Percentiles rank a stretch among this genome's conserved stretches.
phyloP scores from a whole-genome alignment of 2,329 filamentous ascomycete genomes.

The Trichoderma oligosporum region DNA sequence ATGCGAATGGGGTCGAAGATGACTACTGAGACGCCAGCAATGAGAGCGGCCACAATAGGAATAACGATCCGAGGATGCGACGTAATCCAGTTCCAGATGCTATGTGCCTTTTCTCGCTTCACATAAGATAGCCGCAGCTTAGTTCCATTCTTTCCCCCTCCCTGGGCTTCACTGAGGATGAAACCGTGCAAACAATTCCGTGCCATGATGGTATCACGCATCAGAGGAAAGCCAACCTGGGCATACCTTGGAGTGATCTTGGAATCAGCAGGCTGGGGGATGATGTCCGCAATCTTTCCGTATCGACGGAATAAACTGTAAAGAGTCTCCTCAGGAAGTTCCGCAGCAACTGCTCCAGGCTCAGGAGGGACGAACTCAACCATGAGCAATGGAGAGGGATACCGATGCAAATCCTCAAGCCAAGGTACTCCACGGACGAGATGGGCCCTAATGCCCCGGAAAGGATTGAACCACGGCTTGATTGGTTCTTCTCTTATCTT shows the following conservation, averaged over 20 bases:
- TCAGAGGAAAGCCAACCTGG: slow-evolving; percentile 68
- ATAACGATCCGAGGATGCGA: slow-evolving; percentile 86
- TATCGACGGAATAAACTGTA: slow-evolving; percentile 87
- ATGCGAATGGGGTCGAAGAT: slow-evolving; percentile 93
- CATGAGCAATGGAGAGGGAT: slow-evolving; percentile 70
- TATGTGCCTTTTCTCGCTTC: slow-evolving; percentile 69
- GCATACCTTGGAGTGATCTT: slow-evolving; percentile 80
- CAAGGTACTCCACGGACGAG: slow-evolving; percentile 82
- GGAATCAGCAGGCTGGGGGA: slow-evolving; percentile 76
- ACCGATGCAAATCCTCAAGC: slow-evolving; percentile 86
- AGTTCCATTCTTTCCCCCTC: slow-evolving; percentile 73
- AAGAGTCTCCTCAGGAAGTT: slow-evolving; percentile 79
- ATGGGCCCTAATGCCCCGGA: slow-evolving; percentile 65
- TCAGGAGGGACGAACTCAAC: slow-evolving; percentile 79
- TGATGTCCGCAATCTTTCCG: slow-evolving; percentile 85
- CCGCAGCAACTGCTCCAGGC: slow-evolving; percentile 67
- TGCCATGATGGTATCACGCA: slow-evolving; percentile 78
- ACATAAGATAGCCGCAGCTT: slow-evolving; percentile 80
- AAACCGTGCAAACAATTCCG: slow-evolving; percentile 91
- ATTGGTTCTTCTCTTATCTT: slow-evolving; percentile 67
- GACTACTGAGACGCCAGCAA: slow-evolving; percentile 79
- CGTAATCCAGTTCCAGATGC: slow-evolving; percentile 82
- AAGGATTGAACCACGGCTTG: slow-evolving; percentile 86
- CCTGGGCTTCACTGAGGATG: slow-evolving; percentile 62
- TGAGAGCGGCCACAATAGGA: slow-evolving; percentile 72